Conservation (phyloP, 2,329 filamentous ascomycete species). For the Cladophialophora bantiana region DNA sequence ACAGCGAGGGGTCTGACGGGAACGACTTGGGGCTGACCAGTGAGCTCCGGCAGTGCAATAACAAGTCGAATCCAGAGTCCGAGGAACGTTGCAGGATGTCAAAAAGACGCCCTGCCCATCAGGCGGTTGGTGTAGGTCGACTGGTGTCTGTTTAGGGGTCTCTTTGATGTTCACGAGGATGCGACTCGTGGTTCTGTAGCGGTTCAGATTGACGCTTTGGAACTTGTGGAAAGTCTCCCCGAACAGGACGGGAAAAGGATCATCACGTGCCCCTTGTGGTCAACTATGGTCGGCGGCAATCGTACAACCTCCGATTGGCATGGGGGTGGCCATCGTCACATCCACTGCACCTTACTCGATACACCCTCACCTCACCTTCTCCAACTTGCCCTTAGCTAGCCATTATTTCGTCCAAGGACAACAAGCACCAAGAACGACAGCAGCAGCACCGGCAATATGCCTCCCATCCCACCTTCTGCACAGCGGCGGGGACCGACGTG, state of each 20-base stretch:
- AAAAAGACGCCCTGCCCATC: constrained; percentile 9
- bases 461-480: constrained; percentile 42
- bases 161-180: constrained; percentile 28
- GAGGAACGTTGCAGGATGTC: constrained; percentile 20
- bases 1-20: constrained; percentile 31
- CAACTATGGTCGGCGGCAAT: constrained; percentile 4
- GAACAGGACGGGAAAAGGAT: neutral
- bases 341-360: neutral
- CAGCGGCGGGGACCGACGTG: constrained; percentile 65
- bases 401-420: neutral
- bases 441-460: constrained; percentile 38
- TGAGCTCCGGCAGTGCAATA: constrained; percentile 20
- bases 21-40: constrained; percentile 22
- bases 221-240: constrained; percentile 5
- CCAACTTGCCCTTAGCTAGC: constrained; percentile 1
- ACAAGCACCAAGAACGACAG: neutral
- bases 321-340: constrained; percentile 1
- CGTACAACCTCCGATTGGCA: constrained; percentile 2
- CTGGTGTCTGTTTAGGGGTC: constrained; percentile 16
- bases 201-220: constrained; percentile 31
- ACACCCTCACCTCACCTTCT: constrained; percentile 19
- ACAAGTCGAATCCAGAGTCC: constrained; percentile 2
- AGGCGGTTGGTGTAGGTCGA: constrained; percentile 16
- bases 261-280: constrained; percentile 8
- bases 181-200: constrained; percentile 30